A percentile compares a stretch with the other conserved stretches of the same genome.
phyloP scores from a whole-genome alignment of 371 early-diverging fungal genomes.

The Parasitella parasitica region DNA sequence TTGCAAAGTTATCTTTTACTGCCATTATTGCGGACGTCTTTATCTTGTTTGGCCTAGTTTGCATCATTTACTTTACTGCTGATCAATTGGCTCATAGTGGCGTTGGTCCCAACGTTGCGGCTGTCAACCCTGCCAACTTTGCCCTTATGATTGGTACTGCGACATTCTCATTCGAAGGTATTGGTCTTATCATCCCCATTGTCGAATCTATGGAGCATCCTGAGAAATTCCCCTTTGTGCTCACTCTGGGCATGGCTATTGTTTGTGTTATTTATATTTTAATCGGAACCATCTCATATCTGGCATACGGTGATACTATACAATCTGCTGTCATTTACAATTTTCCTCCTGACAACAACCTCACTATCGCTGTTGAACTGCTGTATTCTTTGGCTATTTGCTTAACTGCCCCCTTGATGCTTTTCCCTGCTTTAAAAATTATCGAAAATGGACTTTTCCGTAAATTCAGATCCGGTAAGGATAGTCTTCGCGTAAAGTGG shows the following conservation, averaged over 20 bases:
- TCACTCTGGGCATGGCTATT: slow-evolving; percentile 56
- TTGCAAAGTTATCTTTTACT: slow-evolving; percentile 65
- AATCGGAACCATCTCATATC: slow-evolving; percentile 71
- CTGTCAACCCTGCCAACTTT: slow-evolving; percentile 62
- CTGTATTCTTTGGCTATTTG: slow-evolving; percentile 76
- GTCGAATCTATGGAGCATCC: slow-evolving; percentile 61
- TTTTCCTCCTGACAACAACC: slow-evolving; percentile 50
- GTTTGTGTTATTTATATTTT: slow-evolving; percentile 61
- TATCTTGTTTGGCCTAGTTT: slow-evolving; percentile 64
- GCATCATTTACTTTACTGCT: slow-evolving; percentile 43
- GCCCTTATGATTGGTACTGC: slow-evolving; percentile 79
- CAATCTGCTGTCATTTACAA: slow-evolving; percentile 74
- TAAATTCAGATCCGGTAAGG: slow-evolving; percentile 35
- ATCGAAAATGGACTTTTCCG: slow-evolving; percentile 60
- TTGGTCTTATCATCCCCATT: slow-evolving; percentile 66
- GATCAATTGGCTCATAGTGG: slow-evolving; percentile 27
- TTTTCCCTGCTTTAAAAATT: slow-evolving; percentile 77
- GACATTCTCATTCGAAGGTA: slow-evolving; percentile 81
- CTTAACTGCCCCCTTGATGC: slow-evolving; percentile 67
- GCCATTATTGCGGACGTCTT: slow-evolving; percentile 72
- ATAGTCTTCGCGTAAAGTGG: slow-evolving; percentile 55
- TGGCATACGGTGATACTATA: slow-evolving; percentile 68
- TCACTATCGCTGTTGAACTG: slow-evolving; percentile 60
- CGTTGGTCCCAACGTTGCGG: slow-evolving; percentile 42
- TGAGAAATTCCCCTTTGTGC: slow-evolving; percentile 59